phyloP scores from a whole-genome alignment of 345 rosid genomes.

The Sisymbrium irio region DNA sequence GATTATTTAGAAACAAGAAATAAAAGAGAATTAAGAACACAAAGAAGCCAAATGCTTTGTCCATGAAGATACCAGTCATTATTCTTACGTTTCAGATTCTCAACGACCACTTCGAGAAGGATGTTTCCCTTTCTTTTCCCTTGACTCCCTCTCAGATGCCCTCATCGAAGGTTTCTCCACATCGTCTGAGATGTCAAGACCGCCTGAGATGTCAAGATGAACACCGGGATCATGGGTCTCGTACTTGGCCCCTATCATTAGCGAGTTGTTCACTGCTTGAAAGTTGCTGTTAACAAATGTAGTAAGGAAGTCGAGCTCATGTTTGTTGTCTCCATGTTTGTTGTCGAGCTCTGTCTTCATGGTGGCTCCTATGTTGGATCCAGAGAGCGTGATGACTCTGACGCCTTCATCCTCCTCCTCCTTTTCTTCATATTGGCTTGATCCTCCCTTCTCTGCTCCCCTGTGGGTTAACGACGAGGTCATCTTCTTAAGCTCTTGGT shows the following conservation, averaged over 20 bases:
- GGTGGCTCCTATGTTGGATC: conserved; percentile 75
- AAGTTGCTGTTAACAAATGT: conserved; percentile 83
- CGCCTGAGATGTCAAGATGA: conserved; percentile 25
- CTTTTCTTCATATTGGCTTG: conserved; percentile 36
- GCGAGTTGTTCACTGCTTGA: conserved; percentile 85
- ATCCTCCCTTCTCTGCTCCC: conserved; percentile 44
- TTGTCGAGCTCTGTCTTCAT: conserved; percentile 66
- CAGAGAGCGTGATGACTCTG: conserved; percentile 69
- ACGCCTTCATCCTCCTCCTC: conserved; percentile 42
- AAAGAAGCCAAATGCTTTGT: not conserved
- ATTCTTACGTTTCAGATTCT: conserved; percentile 5
- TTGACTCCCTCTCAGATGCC: conserved; percentile 2
- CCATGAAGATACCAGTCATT: conserved; percentile 8
- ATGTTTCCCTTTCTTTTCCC: conserved; percentile 25
- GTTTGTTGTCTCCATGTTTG: conserved; percentile 24
- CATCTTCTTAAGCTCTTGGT: conserved; percentile 31
- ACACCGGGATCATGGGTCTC: conserved; percentile 83
- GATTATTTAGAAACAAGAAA: conserved; percentile 24
- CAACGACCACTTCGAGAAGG: conserved; percentile 9
- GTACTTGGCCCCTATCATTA: conserved; percentile 66
- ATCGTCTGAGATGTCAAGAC: conserved; percentile 51
- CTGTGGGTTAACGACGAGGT: conserved; percentile 23
- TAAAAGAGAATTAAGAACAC: not conserved
- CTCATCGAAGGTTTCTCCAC: conserved; percentile 33
- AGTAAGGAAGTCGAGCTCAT: conserved; percentile 42